Percentiles rank a stretch among this genome's conserved stretches.
Conservation (phyloP, 2,329 filamentous ascomycete species). For the Verruconis gallopava region DNA sequence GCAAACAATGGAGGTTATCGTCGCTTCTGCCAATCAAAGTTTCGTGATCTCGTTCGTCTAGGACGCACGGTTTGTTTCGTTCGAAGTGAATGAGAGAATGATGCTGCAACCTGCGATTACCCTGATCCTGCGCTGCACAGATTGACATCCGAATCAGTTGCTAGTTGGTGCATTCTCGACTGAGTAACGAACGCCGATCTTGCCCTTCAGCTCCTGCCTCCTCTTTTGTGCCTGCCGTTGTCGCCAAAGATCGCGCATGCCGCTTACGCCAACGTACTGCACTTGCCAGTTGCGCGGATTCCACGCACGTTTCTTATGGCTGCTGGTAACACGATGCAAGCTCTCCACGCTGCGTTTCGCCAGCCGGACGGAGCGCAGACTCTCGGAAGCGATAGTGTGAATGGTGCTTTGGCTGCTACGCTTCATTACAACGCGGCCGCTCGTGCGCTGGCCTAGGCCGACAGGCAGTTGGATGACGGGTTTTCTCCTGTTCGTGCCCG, state of each 20-base stretch:
- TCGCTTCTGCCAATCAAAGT: too few species aligned
- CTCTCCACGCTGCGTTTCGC: constrained; percentile 12
- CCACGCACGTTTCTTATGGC: constrained; percentile 24
- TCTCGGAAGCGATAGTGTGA: constrained; percentile 13
- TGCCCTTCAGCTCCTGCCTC: constrained; percentile 39
- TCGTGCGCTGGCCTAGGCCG: constrained; percentile 17
- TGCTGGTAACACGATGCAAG: constrained; percentile 10
- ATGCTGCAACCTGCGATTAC: too few species aligned
- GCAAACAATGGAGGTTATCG: too few species aligned
- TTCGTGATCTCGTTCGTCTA: too few species aligned
- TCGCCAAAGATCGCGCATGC: constrained; percentile 33
- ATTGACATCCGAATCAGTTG: neutral
- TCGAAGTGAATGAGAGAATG: too few species aligned
- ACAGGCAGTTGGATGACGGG: constrained; percentile 23
- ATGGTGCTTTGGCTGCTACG: constrained; percentile 7
- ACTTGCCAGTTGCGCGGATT: constrained; percentile 32
- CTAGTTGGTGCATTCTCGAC: constrained; percentile 7
- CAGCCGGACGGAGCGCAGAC: constrained; percentile 14
- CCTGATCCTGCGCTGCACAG: too few species aligned
- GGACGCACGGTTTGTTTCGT: too few species aligned
- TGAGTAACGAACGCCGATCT: constrained; percentile 37
- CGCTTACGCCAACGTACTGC: constrained; percentile 37
- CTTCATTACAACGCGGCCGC: constrained; percentile 13
- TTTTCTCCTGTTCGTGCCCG: constrained; percentile 30
- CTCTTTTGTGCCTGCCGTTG: constrained; percentile 37